These are phyloP conservation scores for Trichoderma afroharzianum DNA, from an alignment of 2,329 filamentous ascomycete species.

Conservation along the genomic window DNA sequence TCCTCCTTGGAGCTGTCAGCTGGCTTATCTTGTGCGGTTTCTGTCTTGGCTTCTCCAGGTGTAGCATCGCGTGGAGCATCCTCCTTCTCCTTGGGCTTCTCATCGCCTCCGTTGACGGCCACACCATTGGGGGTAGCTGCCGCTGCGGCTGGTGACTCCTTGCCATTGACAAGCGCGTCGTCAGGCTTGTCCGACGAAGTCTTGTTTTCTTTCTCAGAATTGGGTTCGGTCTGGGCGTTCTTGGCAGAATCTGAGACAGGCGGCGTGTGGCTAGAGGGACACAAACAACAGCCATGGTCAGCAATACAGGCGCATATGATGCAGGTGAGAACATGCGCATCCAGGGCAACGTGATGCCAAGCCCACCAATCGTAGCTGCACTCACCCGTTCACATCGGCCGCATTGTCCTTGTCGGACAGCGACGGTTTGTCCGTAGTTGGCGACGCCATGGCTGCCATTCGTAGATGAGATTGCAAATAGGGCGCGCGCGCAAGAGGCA, in stretches of 20 bases:
- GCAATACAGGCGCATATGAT: conserved; percentile 18
- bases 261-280: conserved; percentile 12
- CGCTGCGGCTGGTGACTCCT: conserved; percentile 5
- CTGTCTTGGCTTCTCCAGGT: background rate
- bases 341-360: background rate
- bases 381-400: conserved; percentile 39
- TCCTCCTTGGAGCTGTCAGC: background rate
- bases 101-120: background rate
- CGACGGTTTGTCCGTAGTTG: conserved; percentile 39
- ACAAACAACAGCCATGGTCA: conserved; percentile 24
- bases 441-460: conserved; percentile 54
- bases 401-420: conserved; percentile 30
- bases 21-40: conserved; percentile 7
- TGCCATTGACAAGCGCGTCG: conserved; percentile 21
- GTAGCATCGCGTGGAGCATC: conserved; percentile 12
- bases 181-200: conserved; percentile 18
- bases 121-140: conserved; percentile 10
- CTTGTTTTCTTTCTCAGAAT: conserved; percentile 14
- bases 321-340: background rate
- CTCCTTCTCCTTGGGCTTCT: conserved; percentile 20
- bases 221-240: conserved; percentile 16
- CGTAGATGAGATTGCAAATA: conserved; percentile 25
- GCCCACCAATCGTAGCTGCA: conserved; percentile 17
- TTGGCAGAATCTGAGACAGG: conserved; percentile 4
- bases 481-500: background rate